Percentiles rank a stretch among this genome's conserved stretches.
Conservation (phyloP, 805 yeast genomes). For the Clavispora vitiphila region DNA sequence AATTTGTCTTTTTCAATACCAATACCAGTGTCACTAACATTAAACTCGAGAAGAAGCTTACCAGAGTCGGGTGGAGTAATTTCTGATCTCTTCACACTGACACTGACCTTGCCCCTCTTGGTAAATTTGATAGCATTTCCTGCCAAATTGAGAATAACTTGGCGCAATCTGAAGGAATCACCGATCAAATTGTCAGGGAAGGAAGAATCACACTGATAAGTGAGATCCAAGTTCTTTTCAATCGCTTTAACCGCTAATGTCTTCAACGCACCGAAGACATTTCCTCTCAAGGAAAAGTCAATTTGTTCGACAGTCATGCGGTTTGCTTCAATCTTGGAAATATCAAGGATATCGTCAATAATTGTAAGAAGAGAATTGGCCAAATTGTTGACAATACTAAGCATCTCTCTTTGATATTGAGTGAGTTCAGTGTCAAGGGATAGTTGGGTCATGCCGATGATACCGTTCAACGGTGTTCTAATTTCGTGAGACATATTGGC, state of each 20-base stretch:
- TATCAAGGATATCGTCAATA: conserved; percentile 86
- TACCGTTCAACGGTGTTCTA: conserved; percentile 90
- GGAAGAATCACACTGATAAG: conserved; percentile 78
- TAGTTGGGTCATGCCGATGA: conserved; percentile 87
- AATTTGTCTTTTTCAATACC: conserved; percentile 84
- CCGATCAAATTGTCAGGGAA: conserved; percentile 86
- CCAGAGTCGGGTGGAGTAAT: conserved; percentile 28
- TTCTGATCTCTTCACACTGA: conserved; percentile 58
- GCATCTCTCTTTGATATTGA: conserved; percentile 89
- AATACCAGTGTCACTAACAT: conserved; percentile 87
- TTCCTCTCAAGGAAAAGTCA: conserved; percentile 79
- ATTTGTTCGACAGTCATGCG: conserved; percentile 90
- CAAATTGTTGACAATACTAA: conserved; percentile 80
- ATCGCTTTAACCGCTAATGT: conserved; percentile 87
- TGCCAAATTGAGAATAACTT: conserved; percentile 78
- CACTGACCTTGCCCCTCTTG: conserved; percentile 73
- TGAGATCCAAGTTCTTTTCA: conserved; percentile 74
- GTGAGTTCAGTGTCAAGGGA: conserved; percentile 85
- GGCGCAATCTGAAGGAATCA: conserved; percentile 83
- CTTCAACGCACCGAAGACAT: conserved; percentile 85
- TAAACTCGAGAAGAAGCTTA: conserved; percentile 63
- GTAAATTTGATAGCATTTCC: conserved; percentile 91
- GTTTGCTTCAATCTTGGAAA: conserved; percentile 89
- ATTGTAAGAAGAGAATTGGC: conserved; percentile 83
- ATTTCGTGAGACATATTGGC: conserved; percentile 84